These are phyloP conservation scores for Paraleonurus japonicus DNA, from an alignment of 257 asterid species.

Conservation along the genomic window DNA sequence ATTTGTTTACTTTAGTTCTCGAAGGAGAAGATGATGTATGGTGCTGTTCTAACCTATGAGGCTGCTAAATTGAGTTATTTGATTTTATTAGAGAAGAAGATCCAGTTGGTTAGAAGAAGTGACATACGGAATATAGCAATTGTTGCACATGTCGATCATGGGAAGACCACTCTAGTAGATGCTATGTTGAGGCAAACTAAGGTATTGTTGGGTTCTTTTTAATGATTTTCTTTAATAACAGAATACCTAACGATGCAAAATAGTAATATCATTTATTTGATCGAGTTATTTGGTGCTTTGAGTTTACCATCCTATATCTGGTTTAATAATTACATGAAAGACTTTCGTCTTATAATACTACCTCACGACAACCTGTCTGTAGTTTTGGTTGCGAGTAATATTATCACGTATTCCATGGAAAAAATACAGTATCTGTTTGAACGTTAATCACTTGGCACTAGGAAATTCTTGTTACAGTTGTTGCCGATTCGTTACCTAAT, in stretches of 20 bases:
- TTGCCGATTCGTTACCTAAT: neutral
- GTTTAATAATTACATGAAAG: neutral
- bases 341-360: neutral
- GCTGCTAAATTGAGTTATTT: constrained; percentile 20
- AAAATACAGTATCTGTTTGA: neutral
- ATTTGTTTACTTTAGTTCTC: neutral
- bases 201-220: constrained; percentile 40
- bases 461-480: neutral
- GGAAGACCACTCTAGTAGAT: constrained; percentile 97
- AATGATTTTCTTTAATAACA: constrained; percentile 15
- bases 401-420: neutral
- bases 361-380: neutral
- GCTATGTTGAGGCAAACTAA: constrained; percentile 92
- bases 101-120: constrained; percentile 66
- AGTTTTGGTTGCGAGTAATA: neutral
- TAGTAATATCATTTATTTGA: neutral
- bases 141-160: constrained; percentile 99
- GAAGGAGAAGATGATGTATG: neutral
- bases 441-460: neutral
- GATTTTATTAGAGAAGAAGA: constrained; percentile 49
- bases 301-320: neutral
- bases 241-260: neutral
- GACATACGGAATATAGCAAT: constrained; percentile 92
- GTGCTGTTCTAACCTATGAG: neutral
- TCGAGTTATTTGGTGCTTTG: neutral